Evolutionary conservation across 257 asterid species (phyloP).

Genomic region (Schizonepeta tenuifolia): DNA sequence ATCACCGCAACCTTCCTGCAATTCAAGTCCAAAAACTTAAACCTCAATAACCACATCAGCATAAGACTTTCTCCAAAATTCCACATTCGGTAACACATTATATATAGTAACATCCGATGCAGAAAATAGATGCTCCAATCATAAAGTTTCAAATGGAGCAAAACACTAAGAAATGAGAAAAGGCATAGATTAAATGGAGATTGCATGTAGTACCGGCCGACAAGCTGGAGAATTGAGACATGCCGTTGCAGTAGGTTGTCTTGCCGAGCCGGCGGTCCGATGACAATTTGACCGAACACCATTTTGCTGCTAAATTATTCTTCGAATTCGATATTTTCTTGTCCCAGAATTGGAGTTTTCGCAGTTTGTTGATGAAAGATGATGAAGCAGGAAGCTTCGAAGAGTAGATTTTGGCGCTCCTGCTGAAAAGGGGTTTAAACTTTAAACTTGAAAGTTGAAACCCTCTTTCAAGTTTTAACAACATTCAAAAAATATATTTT

Average conservation of each 20-base stretch:
- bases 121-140: neutral
- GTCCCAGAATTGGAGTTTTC: neutral
- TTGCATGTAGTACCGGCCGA: conserved; percentile 65
- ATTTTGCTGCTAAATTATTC: conserved; percentile 42
- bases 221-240: conserved; percentile 96
- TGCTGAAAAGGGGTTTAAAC: neutral
- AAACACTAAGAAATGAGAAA: neutral
- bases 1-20: conserved; percentile 96
- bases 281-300: conserved; percentile 98
- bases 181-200: neutral
- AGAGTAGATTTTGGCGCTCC: neutral
- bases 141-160: conserved; percentile 19
- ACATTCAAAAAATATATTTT: too few species aligned
- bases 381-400: conserved; percentile 6
- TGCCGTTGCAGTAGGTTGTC: conserved; percentile 97
- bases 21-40: neutral
- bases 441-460: neutral
- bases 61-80: too few species aligned
- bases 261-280: conserved; percentile 98
- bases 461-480: neutral
- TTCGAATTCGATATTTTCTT: neutral
- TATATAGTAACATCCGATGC: neutral
- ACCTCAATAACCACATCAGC: neutral
- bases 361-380: neutral
- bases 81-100: conserved; percentile 5